Percentiles rank a stretch among this genome's conserved stretches.
These are phyloP conservation scores for Primulina huaijiensis DNA, from an alignment of 257 asterid genomes.

Conservation along the genomic window DNA sequence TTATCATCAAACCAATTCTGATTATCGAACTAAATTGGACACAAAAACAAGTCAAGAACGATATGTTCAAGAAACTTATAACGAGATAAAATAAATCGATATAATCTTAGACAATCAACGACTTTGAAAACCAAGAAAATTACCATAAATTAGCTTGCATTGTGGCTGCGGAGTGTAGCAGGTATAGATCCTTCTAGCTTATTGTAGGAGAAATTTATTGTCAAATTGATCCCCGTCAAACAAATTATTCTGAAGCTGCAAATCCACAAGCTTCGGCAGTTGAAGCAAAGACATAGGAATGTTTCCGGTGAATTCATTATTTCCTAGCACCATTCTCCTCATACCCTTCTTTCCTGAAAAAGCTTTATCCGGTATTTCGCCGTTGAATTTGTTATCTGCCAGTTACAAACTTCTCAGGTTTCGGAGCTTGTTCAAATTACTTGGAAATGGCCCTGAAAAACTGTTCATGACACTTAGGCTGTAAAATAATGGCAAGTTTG, in stretches of 20 bases:
- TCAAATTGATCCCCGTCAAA: slow-evolving; percentile 46
- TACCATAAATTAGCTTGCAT: slow-evolving; percentile 46
- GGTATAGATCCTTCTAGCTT: slow-evolving; percentile 53
- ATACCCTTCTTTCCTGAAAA: slow-evolving; percentile 50
- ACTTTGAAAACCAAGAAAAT: neutral
- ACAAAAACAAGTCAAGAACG: neutral
- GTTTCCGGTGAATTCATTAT: slow-evolving; percentile 40
- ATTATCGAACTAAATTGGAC: neutral
- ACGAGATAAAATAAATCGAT: neutral
- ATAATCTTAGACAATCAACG: neutral
- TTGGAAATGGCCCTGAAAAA: slow-evolving; percentile 48
- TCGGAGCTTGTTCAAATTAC: slow-evolving; percentile 33
- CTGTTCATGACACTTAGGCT: slow-evolving; percentile 48
- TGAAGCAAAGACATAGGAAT: slow-evolving; percentile 50
- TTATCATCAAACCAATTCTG: too few relatives aligned
- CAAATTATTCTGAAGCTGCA: slow-evolving; percentile 51
- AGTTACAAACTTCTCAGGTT: slow-evolving; percentile 47
- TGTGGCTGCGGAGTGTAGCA: slow-evolving; percentile 29
- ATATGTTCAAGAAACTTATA: too few relatives aligned
- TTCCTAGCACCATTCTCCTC: slow-evolving; percentile 44
- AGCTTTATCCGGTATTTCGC: slow-evolving; percentile 45
- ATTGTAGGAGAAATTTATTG: slow-evolving; percentile 44
- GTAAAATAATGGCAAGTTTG: slow-evolving; percentile 27
- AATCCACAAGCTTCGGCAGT: slow-evolving; percentile 44
- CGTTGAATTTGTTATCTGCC: slow-evolving; percentile 50